Conservation (phyloP, 352 stramenopile genomes). For the Phytophthora pini region DNA sequence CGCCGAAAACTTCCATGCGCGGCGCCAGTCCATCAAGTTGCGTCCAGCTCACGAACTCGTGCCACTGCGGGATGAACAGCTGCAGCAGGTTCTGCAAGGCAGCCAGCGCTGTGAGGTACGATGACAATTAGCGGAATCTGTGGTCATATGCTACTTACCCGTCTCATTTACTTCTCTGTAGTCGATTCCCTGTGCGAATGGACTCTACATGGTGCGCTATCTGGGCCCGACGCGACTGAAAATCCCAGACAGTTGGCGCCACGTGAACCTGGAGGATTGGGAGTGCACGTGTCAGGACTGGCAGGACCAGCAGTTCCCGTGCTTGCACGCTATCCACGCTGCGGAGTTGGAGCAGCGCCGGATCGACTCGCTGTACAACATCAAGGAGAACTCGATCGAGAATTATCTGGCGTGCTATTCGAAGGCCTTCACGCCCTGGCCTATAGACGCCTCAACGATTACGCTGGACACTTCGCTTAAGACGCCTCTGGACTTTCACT, state of each 20-base stretch:
- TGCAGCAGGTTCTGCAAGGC: constrained; percentile 74
- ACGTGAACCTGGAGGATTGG: constrained; percentile 78
- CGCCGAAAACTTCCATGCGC: constrained; percentile 73
- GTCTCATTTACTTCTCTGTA: constrained; percentile 23
- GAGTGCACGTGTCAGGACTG: constrained; percentile 85
- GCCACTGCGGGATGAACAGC: constrained; percentile 60
- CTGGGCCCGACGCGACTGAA: constrained; percentile 58
- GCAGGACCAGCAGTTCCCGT: constrained; percentile 82
- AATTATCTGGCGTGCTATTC: constrained; percentile 69
- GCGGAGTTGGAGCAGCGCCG: constrained; percentile 73
- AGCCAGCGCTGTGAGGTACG: constrained; percentile 84
- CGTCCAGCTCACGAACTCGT: constrained; percentile 69
- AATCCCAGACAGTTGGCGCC: constrained; percentile 75
- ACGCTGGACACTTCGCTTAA: constrained; percentile 53
- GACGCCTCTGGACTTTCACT: constrained; percentile 73
- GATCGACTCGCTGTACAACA: constrained; percentile 78
- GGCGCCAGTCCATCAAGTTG: constrained; percentile 59
- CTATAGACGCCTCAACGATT: constrained; percentile 58
- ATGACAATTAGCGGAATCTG: not conserved
- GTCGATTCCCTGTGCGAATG: constrained; percentile 83
- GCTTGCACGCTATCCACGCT: constrained; percentile 78
- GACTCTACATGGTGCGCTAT: constrained; percentile 82
- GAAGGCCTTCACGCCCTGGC: constrained; percentile 66
- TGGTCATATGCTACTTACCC: constrained; percentile 16
- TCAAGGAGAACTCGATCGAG: constrained; percentile 72